Evolutionary conservation across 164 flowering plant genomes (phyloP), one percentile per base, ranked within the genome.

Genomic region (Sextonia rubra): DNA sequence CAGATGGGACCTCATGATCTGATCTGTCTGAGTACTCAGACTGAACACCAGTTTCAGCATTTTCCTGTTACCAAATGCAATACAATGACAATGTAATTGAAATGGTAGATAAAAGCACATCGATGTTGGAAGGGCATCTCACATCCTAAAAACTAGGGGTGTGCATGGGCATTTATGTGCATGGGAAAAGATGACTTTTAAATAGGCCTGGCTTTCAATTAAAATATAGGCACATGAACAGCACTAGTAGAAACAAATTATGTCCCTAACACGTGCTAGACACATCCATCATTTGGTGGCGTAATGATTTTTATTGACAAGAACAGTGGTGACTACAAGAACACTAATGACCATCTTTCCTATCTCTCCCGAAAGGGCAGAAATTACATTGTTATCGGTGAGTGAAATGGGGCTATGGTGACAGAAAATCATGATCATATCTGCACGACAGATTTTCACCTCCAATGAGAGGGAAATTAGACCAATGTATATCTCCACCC

Each of bases 31-130:
- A 69, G 71, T 56, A 74, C 49, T 30, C 25, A 62, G 83, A 79
- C 12, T 76, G 81, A 66, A 76, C 82, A 60, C 75, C 82, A 64
- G 73, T 67, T 69, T 78, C 85, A 47, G 61, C 69, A 55, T 82
- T 85, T 63, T 79, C 91, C 86, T 84, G 80, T 74, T 74, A 66
- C 8, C 60, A 56, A 67, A 49, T 37, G 11, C 44, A 8, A 37
- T 37, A 37, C 44, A 37, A 37, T 37, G 22, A 66, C 37, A 66
- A 11, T n/a, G 5, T 32, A 64, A 64, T 8, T 7, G 2, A 7
- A 7, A 56, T 3, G 6, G 25, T 12, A 24, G 58, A 52, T 52
- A 11, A 15, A 15, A 15, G 14, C 58, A 15, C 3, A 52, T 5
- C 58, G 14, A 52, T 2, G n/a, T 5, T 52, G 58, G 20, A 52